A percentile compares a stretch with the other conserved stretches of the same genome.
These are phyloP conservation scores for Penicillium coprophilum DNA, from an alignment of 495 filamentous ascomycete genomes.

Conservation along the genomic window DNA sequence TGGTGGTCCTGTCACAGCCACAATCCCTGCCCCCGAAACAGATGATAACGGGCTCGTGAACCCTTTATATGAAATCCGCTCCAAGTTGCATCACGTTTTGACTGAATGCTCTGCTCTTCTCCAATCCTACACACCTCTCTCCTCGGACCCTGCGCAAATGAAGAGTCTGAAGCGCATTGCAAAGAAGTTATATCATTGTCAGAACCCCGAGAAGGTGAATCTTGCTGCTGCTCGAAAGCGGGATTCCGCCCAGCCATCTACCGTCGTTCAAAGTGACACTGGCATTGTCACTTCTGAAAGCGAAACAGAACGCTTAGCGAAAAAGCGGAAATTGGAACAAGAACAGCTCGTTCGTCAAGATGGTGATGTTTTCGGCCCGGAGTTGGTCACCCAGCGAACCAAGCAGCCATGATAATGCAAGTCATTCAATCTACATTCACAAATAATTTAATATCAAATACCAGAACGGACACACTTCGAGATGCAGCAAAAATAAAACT, in stretches of 20 bases:
- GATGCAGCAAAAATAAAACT: not conserved
- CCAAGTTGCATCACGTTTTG: constrained; percentile 46
- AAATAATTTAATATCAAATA: not conserved
- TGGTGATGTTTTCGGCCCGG: constrained; percentile 44
- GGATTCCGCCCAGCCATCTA: constrained; percentile 26
- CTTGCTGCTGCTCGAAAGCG: constrained; percentile 46
- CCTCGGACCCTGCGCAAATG: constrained; percentile 46
- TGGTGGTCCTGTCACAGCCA: constrained; percentile 27
- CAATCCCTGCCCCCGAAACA: constrained; percentile 8
- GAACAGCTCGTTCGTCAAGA: constrained; percentile 21
- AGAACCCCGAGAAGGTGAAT: constrained; percentile 64
- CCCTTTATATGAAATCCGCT: constrained; percentile 36
- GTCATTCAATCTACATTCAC: not conserved
- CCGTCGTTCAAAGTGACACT: constrained; percentile 22
- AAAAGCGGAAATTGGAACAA: constrained; percentile 44
- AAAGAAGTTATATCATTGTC: constrained; percentile 77
- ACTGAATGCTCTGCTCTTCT: constrained; percentile 40
- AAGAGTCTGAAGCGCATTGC: constrained; percentile 57
- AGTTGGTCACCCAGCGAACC: constrained; percentile 40
- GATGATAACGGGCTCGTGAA: constrained; percentile 19
- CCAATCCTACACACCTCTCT: constrained; percentile 40
- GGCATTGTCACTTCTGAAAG: constrained; percentile 36
- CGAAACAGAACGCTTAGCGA: constrained; percentile 44
- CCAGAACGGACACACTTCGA: not conserved
- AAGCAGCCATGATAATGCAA: constrained; percentile 21